phyloP scores from a whole-genome alignment of 306 rosid species.

The Cotoneaster glaucophyllus region DNA sequence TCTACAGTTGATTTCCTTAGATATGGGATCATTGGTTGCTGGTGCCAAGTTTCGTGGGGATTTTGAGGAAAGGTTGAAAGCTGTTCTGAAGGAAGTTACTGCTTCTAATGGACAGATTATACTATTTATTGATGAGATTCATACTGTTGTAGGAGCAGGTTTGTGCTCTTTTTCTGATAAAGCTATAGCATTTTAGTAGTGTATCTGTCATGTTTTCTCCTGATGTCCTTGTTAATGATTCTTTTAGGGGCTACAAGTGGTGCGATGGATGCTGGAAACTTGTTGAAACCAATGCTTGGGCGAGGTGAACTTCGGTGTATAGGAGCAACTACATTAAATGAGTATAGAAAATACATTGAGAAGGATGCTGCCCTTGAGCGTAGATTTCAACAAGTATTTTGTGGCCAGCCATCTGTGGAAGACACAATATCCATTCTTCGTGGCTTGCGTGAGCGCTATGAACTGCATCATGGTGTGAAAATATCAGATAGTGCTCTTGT shows the following conservation, averaged over 20 bases:
- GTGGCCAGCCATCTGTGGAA: slow-evolving; percentile 88
- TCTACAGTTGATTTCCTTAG: slow-evolving; percentile 80
- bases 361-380: slow-evolving; percentile 98
- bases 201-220: neutral
- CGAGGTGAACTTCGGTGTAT: slow-evolving; percentile 96
- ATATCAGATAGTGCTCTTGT: slow-evolving; percentile 97
- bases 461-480: slow-evolving; percentile 97
- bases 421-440: slow-evolving; percentile 94
- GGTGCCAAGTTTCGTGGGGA: slow-evolving; percentile 97
- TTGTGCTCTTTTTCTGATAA: slow-evolving; percentile 10
- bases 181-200: neutral
- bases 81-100: slow-evolving; percentile 90
- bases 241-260: slow-evolving; percentile 86
- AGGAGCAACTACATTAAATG: slow-evolving; percentile 92
- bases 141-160: slow-evolving; percentile 99
- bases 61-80: slow-evolving; percentile 94
- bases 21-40: slow-evolving; percentile 93
- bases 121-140: slow-evolving; percentile 95
- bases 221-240: slow-evolving; percentile 23
- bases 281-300: slow-evolving; percentile 97
- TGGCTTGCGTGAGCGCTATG: slow-evolving; percentile 94
- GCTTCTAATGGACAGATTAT: slow-evolving; percentile 90
- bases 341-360: slow-evolving; percentile 87
- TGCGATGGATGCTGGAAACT: slow-evolving; percentile 99
- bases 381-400: slow-evolving; percentile 92